Evolutionary conservation across 192 early-diverging fungal genomes (phyloP).

Genomic region (Backusella westeae): DNA sequence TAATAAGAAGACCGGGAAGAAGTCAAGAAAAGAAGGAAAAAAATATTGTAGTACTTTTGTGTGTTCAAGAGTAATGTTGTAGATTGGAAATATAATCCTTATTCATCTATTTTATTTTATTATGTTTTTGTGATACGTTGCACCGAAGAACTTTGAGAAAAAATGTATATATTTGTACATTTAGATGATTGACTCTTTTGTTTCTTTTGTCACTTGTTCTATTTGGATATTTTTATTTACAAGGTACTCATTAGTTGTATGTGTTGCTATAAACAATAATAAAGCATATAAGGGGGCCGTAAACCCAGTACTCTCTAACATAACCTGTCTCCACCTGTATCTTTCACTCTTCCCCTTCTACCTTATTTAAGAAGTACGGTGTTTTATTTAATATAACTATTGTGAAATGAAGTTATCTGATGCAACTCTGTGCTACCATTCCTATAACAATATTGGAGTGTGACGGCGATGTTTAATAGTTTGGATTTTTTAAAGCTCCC

Average conservation of each 20-base stretch:
- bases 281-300: neutral
- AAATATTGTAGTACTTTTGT: neutral
- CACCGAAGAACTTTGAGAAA: neutral
- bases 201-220: neutral
- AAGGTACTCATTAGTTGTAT: neutral
- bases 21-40: neutral
- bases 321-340: no score
- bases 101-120: conserved; percentile 1
- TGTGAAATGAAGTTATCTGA: neutral
- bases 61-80: neutral
- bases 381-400: neutral
- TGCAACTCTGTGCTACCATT: neutral
- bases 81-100: conserved; percentile 8
- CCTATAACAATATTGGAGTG: neutral
- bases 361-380: no score
- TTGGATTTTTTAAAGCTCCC: neutral
- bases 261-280: neutral
- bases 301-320: neutral
- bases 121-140: neutral
- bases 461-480: conserved; percentile 6
- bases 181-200: neutral
- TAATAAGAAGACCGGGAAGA: neutral
- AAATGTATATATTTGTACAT: conserved; percentile 1
- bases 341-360: neutral
- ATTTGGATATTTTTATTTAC: neutral